Evolutionary conservation across 2,329 filamentous ascomycete genomes (phyloP).

Genomic region (Aspergillus japonicus): DNA sequence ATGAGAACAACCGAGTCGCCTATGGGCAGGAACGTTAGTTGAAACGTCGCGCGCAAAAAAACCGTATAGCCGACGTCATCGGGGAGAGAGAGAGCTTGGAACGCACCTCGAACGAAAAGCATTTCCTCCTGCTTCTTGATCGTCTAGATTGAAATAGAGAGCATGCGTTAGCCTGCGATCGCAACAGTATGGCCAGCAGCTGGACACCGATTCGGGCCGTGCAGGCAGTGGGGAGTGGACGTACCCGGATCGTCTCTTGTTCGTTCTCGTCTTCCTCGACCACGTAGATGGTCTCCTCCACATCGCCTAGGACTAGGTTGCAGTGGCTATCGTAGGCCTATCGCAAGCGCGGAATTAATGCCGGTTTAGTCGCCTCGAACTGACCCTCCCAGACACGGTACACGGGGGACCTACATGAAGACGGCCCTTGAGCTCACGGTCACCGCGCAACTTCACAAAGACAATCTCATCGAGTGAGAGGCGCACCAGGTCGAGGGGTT

Average conservation of each 20-base stretch:
- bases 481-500: conserved; percentile 93
- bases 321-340: conserved; percentile 99
- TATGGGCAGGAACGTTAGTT: conserved; percentile 37
- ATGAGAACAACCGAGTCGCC: conserved; percentile 73
- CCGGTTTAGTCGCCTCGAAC: neutral
- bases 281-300: conserved; percentile 94
- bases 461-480: conserved; percentile 93
- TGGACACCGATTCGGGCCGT: neutral
- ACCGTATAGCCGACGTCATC: neutral
- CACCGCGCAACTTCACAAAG: conserved; percentile 93
- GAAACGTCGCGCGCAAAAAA: neutral
- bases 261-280: conserved; percentile 84
- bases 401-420: conserved; percentile 69
- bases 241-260: conserved; percentile 70
- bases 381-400: neutral
- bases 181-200: neutral
- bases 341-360: neutral
- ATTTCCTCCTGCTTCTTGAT: conserved; percentile 97
- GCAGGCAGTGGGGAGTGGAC: conserved; percentile 16
- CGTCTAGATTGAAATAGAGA: conserved; percentile 56
- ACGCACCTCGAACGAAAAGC: conserved; percentile 91
- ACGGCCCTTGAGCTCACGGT: conserved; percentile 91
- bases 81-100: neutral
- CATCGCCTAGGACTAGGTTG: conserved; percentile 92
- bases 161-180: neutral